Conservation (phyloP, 2,329 filamentous ascomycete genomes). For the Sclerotinia spermophila region DNA sequence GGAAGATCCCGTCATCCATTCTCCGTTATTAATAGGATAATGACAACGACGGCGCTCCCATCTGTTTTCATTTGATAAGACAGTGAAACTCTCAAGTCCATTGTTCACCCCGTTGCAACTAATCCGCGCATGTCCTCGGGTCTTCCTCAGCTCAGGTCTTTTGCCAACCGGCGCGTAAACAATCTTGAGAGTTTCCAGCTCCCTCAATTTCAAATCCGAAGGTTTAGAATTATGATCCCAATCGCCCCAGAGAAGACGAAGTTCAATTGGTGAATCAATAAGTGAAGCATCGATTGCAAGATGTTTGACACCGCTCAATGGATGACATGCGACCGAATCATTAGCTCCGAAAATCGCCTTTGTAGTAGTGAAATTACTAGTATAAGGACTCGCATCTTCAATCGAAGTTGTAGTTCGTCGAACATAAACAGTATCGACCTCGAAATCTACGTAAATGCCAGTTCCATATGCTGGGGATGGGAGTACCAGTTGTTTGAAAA, state of each 20-base stretch:
- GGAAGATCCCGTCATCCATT: background rate
- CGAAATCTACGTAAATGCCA: conserved; percentile 3
- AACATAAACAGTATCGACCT: conserved; percentile 6
- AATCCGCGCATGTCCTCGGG: background rate
- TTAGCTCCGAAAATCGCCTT: conserved; percentile 10
- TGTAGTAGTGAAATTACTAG: conserved; percentile 1
- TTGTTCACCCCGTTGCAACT: background rate
- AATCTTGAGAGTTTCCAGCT: conserved; percentile 2
- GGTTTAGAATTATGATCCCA: background rate
- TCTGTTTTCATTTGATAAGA: background rate
- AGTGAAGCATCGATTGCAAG: conserved; percentile 8
- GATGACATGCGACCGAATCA: background rate
- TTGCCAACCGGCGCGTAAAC: conserved; percentile 6
- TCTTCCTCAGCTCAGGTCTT: background rate
- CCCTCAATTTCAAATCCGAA: background rate
- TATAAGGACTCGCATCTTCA: conserved; percentile 2
- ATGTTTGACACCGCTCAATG: background rate
- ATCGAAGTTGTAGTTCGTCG: conserved; percentile 5
- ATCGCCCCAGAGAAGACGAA: conserved; percentile 9
- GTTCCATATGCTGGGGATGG: background rate
- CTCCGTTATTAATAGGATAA: background rate
- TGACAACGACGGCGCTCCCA: conserved; percentile 4
- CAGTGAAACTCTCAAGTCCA: background rate
- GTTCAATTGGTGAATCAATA: conserved; percentile 9
- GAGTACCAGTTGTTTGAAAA: background rate